A percentile compares a stretch with the other conserved stretches of the same genome.
Evolutionary conservation across 2,329 filamentous ascomycete species (phyloP).

Genomic region (Esteya vermicola): DNA sequence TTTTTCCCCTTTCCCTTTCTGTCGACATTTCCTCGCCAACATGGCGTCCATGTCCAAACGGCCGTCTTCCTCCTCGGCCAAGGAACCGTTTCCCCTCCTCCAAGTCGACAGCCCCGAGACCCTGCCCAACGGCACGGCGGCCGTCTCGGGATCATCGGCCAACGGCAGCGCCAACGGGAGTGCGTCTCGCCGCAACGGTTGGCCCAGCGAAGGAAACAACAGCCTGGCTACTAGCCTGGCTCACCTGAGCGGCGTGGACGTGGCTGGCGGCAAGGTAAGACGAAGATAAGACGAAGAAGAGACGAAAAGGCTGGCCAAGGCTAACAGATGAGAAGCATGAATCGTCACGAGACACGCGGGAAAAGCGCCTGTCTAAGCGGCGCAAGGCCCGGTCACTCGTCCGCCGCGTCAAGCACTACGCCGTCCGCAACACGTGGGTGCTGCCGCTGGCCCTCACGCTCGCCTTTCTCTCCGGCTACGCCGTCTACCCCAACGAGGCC

Average conservation of each 20-base stretch:
- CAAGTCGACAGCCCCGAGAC: slow-evolving; percentile 19
- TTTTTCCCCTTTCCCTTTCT: background rate
- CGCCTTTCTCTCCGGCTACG: slow-evolving; percentile 53
- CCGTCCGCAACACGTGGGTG: slow-evolving; percentile 45
- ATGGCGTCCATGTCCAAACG: background rate
- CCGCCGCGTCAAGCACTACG: slow-evolving; percentile 36
- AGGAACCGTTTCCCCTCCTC: slow-evolving; percentile 42
- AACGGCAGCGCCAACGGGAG: slow-evolving; percentile 4
- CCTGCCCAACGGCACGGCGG: slow-evolving; percentile 27
- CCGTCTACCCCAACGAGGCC: slow-evolving; percentile 57
- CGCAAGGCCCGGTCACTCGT: slow-evolving; percentile 39
- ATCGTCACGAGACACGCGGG: slow-evolving; percentile 4
- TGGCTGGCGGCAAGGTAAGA: slow-evolving; percentile 7
- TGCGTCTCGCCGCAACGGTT: slow-evolving; percentile 32
- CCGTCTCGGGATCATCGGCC: slow-evolving; percentile 14
- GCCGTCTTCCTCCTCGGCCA: slow-evolving; percentile 13
- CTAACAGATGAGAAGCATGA: background rate
- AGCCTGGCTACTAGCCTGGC: slow-evolving; percentile 37
- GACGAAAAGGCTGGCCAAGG: background rate
- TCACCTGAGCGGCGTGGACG: slow-evolving; percentile 20
- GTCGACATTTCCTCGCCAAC: background rate
- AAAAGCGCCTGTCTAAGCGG: slow-evolving; percentile 36
- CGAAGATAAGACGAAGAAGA: too few species aligned
- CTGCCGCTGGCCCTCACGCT: slow-evolving; percentile 55
- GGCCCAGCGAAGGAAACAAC: slow-evolving; percentile 40